phyloP scores from a whole-genome alignment of 331 rosid genomes.

The Rosa hybrid region DNA sequence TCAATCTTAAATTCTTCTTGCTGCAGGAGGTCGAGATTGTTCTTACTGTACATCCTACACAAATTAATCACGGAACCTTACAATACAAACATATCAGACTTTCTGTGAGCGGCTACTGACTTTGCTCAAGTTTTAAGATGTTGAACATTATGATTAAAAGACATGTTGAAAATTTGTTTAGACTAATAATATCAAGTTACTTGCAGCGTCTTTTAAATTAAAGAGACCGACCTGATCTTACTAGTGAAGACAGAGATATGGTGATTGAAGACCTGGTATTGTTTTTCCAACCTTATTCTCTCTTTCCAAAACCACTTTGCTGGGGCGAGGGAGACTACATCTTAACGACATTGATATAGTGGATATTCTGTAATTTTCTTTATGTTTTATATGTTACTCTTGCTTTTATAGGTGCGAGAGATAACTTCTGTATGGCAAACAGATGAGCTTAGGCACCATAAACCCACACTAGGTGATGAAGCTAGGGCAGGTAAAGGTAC shows the following conservation, averaged over 20 bases:
- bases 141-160: neutral
- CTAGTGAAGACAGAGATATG: conserved; percentile 79
- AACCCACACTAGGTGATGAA: conserved; percentile 94
- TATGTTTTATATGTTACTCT: conserved; percentile 18
- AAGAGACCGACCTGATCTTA: conserved; percentile 50
- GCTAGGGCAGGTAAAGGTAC: conserved; percentile 96
- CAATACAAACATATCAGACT: conserved; percentile 85
- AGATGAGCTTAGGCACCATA: conserved; percentile 91
- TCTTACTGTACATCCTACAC: conserved; percentile 97
- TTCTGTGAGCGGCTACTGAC: conserved; percentile 58
- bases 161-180: conserved; percentile 24
- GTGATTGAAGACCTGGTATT: conserved; percentile 94
- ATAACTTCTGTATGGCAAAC: conserved; percentile 98
- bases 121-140: conserved; percentile 3
- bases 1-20: conserved; percentile 17
- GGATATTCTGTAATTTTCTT: conserved; percentile 8
- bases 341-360: conserved; percentile 15
- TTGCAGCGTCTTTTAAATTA: conserved; percentile 83
- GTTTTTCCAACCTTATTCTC: conserved; percentile 29
- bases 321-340: conserved; percentile 18
- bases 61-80: conserved; percentile 88
- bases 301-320: conserved; percentile 26
- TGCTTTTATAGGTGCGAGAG: conserved; percentile 73
- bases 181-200: conserved; percentile 20
- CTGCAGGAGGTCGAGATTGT: conserved; percentile 89